Conservation (phyloP, 495 filamentous ascomycete species). For the Echria macrotheca region DNA sequence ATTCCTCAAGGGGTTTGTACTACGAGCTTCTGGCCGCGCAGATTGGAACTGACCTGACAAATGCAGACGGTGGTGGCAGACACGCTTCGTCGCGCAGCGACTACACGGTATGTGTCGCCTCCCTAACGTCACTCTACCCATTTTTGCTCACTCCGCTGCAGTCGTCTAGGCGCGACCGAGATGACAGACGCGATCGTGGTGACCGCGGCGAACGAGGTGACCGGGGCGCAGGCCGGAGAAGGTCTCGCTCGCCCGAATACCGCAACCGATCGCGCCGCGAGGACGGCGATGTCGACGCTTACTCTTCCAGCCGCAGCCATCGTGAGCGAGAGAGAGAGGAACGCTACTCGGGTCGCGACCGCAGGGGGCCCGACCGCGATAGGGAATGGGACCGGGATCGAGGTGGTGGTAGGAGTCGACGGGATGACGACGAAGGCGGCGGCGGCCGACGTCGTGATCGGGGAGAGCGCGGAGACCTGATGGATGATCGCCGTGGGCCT, state of each 20-base stretch:
- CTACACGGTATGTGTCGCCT: conserved; percentile 53
- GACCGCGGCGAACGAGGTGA: conserved; percentile 42
- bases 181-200: conserved; percentile 45
- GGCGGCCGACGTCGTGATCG: conserved; percentile 48
- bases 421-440: conserved; percentile 65
- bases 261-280: conserved; percentile 52
- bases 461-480: conserved; percentile 40
- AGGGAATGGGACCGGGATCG: conserved; percentile 70
- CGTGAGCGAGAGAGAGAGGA: conserved; percentile 89
- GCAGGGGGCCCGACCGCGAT: conserved; percentile 31
- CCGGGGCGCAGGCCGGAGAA: conserved; percentile 56
- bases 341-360: conserved; percentile 64
- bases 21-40: conserved; percentile 9
- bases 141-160: neutral
- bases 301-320: conserved; percentile 85
- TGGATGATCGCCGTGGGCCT: conserved; percentile 45
- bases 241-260: conserved; percentile 69
- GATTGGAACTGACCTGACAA: conserved; percentile 24
- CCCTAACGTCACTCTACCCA: neutral
- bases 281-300: conserved; percentile 73
- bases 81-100: conserved; percentile 56
- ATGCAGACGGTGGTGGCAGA: conserved; percentile 56
- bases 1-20: conserved; percentile 69
- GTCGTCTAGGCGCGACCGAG: conserved; percentile 40
- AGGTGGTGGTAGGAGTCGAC: conserved; percentile 42